Evolutionary conservation across 2,329 filamentous ascomycete species (phyloP).

Genomic region (Aureobasidium namibiae): DNA sequence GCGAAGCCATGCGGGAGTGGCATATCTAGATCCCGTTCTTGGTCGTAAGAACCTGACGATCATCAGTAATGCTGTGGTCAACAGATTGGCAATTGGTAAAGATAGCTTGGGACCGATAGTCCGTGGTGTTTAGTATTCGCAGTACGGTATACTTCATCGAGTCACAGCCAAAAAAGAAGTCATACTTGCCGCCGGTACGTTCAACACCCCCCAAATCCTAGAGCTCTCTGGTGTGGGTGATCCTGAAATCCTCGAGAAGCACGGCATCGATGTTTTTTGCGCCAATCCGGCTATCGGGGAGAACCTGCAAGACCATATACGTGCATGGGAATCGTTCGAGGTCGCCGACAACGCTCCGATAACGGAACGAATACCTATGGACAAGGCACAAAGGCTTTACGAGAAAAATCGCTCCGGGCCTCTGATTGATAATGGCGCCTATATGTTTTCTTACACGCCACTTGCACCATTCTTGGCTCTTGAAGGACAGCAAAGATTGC

Average conservation of each 20-base stretch:
- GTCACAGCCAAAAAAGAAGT: conserved; percentile 36
- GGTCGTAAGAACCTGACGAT: conserved; percentile 16
- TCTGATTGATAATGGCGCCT: background rate
- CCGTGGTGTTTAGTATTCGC: conserved; percentile 3
- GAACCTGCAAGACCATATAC: conserved; percentile 41
- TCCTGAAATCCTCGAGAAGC: conserved; percentile 28
- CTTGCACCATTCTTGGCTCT: background rate
- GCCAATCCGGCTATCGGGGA: conserved; percentile 37
- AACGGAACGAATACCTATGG: background rate
- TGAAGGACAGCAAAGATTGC: background rate
- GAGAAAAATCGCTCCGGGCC: background rate
- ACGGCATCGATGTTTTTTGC: conserved; percentile 31
- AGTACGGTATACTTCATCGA: background rate
- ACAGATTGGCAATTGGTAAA: conserved; percentile 15
- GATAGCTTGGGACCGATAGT: background rate
- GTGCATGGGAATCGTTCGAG: conserved; percentile 18
- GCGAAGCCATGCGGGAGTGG: conserved; percentile 19
- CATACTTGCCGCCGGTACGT: conserved; percentile 50
- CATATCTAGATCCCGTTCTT: conserved; percentile 17
- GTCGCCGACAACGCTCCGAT: conserved; percentile 19
- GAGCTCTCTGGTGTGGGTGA: conserved; percentile 53
- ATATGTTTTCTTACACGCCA: background rate
- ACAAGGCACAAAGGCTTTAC: background rate
- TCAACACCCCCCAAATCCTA: conserved; percentile 49
- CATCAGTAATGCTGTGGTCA: conserved; percentile 15